Evolutionary conservation across 75 land plant genomes (phyloP).

Genomic region (Sequoiadendron giganteum): DNA sequence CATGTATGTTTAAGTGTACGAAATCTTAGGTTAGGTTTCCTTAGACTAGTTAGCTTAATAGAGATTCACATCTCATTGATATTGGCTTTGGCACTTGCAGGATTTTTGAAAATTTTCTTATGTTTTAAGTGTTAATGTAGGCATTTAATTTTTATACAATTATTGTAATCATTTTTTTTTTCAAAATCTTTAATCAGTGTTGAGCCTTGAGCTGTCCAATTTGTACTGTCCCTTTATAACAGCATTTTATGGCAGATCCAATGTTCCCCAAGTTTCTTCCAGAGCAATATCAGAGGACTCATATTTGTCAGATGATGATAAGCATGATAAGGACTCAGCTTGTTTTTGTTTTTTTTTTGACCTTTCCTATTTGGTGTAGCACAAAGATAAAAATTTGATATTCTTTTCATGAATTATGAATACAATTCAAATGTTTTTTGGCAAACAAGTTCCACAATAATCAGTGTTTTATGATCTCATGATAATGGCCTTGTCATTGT

Average conservation of each 20-base stretch:
- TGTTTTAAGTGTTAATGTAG: conserved; percentile 4
- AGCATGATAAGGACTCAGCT: too few relatives aligned
- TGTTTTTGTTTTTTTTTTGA: too few relatives aligned
- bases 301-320: too few relatives aligned
- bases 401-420: background rate
- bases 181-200: background rate
- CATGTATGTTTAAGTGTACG: conserved; percentile 7
- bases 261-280: background rate
- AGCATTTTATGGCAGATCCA: background rate
- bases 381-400: background rate
- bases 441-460: background rate
- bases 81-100: background rate
- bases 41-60: conserved; percentile 10
- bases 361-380: background rate
- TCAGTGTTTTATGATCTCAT: background rate
- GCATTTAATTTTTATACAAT: conserved; percentile 5
- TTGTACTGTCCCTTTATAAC: background rate
- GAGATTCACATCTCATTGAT: conserved; percentile 11
- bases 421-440: too few relatives aligned
- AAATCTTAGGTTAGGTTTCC: conserved; percentile 5
- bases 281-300: background rate
- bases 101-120: background rate
- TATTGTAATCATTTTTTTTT: background rate
- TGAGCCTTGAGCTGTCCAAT: background rate
- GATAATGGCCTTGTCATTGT: background rate